A percentile compares a stretch with the other conserved stretches of the same genome.
Evolutionary conservation across 1,284 basidiomycete species (phyloP).

Genomic region (Ganoderma multipileum): DNA sequence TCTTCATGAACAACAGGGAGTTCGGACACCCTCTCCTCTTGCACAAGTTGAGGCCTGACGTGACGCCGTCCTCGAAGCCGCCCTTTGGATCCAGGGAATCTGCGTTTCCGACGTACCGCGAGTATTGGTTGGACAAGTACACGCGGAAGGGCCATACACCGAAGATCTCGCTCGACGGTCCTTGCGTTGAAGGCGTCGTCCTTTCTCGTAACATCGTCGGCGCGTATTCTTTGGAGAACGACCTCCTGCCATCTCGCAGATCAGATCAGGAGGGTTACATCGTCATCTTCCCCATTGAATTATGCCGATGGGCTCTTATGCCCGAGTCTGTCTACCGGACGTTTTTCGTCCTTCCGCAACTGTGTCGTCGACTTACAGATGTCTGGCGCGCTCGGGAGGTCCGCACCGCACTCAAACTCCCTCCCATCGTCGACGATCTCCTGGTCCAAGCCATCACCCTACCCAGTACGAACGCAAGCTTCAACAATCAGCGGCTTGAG

Average conservation of each 20-base stretch:
- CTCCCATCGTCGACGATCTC: conserved; percentile 59
- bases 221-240: conserved; percentile 49
- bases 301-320: conserved; percentile 59
- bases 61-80: conserved; percentile 66
- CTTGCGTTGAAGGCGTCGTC: conserved; percentile 59
- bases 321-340: conserved; percentile 53
- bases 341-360: conserved; percentile 65
- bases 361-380: conserved; percentile 72
- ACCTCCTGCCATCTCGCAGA: neutral
- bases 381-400: conserved; percentile 64
- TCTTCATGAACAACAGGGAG: conserved; percentile 62
- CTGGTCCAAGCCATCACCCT: conserved; percentile 78
- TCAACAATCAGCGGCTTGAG: conserved; percentile 84
- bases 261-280: neutral
- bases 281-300: conserved; percentile 56
- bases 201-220: conserved; percentile 52
- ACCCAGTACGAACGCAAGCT: conserved; percentile 65
- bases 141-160: conserved; percentile 50
- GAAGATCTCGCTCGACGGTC: conserved; percentile 58
- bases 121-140: conserved; percentile 65
- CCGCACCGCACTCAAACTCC: conserved; percentile 60
- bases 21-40: conserved; percentile 63
- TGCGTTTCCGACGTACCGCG: conserved; percentile 58
- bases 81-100: conserved; percentile 55
- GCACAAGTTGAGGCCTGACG: conserved; percentile 62